Base-by-base conservation (phyloP, 495 filamentous ascomycete species). In the Talaromyces stipitatus region DNA sequence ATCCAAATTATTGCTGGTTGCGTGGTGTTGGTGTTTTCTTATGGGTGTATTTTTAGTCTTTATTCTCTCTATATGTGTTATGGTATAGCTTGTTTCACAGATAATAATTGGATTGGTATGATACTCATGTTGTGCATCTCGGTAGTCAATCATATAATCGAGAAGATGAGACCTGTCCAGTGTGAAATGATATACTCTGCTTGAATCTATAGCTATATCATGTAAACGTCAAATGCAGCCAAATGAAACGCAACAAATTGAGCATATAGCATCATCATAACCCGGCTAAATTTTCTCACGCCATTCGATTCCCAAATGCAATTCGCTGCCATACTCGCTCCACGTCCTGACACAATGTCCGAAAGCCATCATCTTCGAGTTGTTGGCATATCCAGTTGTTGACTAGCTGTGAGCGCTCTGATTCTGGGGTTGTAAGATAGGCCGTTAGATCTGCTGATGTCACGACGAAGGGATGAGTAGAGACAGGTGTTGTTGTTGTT, bases 311-410 rank as follows among this genome's bases (percentile, higher is more conserved):
- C 2, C 76, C 74, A 58, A 77, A 62, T 14, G 68, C 70, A 59
- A 78, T 69, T 23, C 76, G 72, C 47, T 58, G 64, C 75, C 76
- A 80, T 8, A 69, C 62, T 1, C 62, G 65, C 55, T 81, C 74
- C 0, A 79, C 61, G 66, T 77, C 76, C 47, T 71, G 62, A 28
- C 69, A 73, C 11, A 81, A 63, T 36, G 66, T 60, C 24, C 70
- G 54, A 36, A 81, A 81, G 3, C 60, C 63, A 27, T 77, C 72
- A 46, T 81, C 74, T 28, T 75, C 61, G 2, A 79, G 57, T 46
- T 73, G 67, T 24, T 70, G 65, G 36, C 70, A 73, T 50, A 81
- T 73, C 74, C 72, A 72, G 10, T 69, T 69, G 26, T 77, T 67
- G 16, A 81, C 58, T 3, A 68, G 62, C 4, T 55, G 64, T 24